Conservation (phyloP, 371 early-diverging fungal genomes). For the Capniomyces stellatus region DNA sequence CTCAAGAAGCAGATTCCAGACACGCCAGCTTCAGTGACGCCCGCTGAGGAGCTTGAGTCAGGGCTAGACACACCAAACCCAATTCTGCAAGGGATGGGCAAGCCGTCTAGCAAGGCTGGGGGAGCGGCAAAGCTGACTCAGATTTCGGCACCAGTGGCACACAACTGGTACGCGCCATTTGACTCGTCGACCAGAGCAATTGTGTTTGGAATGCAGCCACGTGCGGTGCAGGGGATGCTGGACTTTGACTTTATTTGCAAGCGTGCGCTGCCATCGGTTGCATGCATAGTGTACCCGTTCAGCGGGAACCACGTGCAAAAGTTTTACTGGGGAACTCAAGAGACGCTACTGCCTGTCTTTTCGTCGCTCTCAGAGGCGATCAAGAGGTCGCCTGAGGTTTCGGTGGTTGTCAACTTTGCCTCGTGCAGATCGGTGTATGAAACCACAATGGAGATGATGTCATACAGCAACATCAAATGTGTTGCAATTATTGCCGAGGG, state of each 20-base stretch:
- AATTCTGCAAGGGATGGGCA: neutral
- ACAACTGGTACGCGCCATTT: slow-evolving; percentile 63
- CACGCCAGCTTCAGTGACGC: slow-evolving; percentile 28
- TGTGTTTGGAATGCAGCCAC: slow-evolving; percentile 96
- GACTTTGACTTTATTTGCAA: slow-evolving; percentile 98
- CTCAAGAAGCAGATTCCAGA: slow-evolving; percentile 25
- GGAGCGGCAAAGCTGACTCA: neutral
- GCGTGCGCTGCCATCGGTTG: slow-evolving; percentile 88
- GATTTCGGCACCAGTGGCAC: slow-evolving; percentile 9
- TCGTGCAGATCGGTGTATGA: slow-evolving; percentile 88
- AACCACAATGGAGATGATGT: slow-evolving; percentile 73
- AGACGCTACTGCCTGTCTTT: slow-evolving; percentile 86
- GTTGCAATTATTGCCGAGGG: slow-evolving; percentile 97
- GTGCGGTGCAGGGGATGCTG: slow-evolving; percentile 97
- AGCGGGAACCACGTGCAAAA: slow-evolving; percentile 95
- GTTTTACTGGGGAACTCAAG: slow-evolving; percentile 98
- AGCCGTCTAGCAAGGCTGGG: slow-evolving; percentile 13
- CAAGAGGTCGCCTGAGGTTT: slow-evolving; percentile 75
- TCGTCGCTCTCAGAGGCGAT: slow-evolving; percentile 71
- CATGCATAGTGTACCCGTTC: slow-evolving; percentile 97
- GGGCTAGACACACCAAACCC: slow-evolving; percentile 6
- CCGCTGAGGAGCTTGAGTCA: slow-evolving; percentile 24
- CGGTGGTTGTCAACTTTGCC: slow-evolving; percentile 93
- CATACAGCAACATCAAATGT: slow-evolving; percentile 48
- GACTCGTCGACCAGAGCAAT: slow-evolving; percentile 79